Evolutionary conservation across 2,329 filamentous ascomycete genomes (phyloP).

Genomic region (Diaporthe vaccinii): DNA sequence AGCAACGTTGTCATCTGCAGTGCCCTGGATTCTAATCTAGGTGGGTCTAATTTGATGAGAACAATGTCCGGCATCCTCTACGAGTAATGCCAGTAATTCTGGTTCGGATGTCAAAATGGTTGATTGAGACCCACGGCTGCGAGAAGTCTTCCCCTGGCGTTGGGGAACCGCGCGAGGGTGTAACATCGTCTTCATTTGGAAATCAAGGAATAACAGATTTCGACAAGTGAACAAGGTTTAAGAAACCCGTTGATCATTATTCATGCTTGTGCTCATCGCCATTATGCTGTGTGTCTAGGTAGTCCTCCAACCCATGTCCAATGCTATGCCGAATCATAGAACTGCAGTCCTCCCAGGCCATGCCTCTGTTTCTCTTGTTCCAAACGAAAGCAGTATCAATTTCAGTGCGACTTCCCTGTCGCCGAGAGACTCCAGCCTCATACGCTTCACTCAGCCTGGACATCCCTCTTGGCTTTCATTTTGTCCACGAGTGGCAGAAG

Average conservation of each 20-base stretch:
- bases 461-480: constrained; percentile 24
- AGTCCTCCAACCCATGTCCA: not conserved
- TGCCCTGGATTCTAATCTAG: too few relatives aligned
- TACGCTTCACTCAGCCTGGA: not conserved
- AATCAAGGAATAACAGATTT: not conserved
- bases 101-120: not conserved
- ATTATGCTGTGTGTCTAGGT: not conserved
- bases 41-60: too few relatives aligned
- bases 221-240: not conserved
- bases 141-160: not conserved
- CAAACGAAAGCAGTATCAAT: not conserved
- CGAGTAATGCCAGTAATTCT: too few relatives aligned
- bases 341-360: not conserved
- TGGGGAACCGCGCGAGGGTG: not conserved
- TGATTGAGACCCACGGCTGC: not conserved
- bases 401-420: not conserved
- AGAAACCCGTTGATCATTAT: not conserved
- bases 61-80: not conserved
- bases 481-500: constrained; percentile 34
- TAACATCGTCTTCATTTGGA: too few relatives aligned
- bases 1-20: not conserved
- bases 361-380: not conserved
- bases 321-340: not conserved
- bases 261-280: not conserved
- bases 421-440: not conserved